Conservation (phyloP, 352 stramenopile genomes). For the Achlya hypogyna region DNA sequence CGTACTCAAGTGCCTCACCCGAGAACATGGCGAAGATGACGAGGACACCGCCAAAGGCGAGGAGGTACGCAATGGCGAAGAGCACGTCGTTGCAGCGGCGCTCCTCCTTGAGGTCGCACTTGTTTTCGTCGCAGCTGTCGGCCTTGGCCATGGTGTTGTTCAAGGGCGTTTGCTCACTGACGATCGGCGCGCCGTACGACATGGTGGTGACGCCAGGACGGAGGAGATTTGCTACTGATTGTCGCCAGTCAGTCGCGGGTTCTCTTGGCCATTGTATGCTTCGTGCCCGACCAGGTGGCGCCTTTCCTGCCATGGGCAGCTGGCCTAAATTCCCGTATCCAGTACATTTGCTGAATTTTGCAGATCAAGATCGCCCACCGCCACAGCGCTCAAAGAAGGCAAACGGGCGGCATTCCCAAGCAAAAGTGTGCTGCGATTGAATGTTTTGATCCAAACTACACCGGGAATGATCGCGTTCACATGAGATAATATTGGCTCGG, state of each 20-base stretch:
- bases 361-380: too few relatives aligned
- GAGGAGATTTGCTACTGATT: background rate
- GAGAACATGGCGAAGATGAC: conserved; percentile 7
- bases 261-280: background rate
- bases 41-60: conserved; percentile 7
- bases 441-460: too few relatives aligned
- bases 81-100: conserved; percentile 14
- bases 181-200: background rate
- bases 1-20: background rate
- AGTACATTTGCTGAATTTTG: background rate
- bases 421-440: too few relatives aligned
- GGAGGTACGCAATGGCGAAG: conserved; percentile 7
- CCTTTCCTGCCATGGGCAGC: background rate
- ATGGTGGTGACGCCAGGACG: background rate
- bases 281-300: background rate
- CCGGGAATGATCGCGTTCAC: too few relatives aligned
- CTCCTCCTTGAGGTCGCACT: conserved; percentile 16
- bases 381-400: too few relatives aligned
- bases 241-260: too few relatives aligned
- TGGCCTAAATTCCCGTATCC: background rate
- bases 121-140: background rate
- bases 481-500: too few relatives aligned
- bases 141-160: background rate
- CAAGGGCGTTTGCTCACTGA: background rate
- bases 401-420: too few relatives aligned